phyloP scores from a whole-genome alignment of 805 yeast genomes.

The Saccharomycopsis microspora region DNA sequence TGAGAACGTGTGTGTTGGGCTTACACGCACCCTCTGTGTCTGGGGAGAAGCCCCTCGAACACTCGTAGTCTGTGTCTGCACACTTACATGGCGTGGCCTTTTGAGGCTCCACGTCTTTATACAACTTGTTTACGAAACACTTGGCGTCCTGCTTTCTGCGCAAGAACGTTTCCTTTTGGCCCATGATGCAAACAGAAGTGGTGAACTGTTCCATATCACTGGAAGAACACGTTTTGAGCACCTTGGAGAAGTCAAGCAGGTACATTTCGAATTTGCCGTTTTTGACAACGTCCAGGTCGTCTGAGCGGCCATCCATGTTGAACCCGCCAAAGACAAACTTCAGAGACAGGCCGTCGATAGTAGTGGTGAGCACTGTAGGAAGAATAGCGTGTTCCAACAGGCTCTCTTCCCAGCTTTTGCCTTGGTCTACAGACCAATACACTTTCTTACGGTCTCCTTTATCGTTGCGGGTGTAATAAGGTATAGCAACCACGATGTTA shows the following conservation, averaged over 20 bases:
- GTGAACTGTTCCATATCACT: conserved; percentile 55
- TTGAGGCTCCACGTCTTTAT: conserved; percentile 31
- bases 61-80: conserved; percentile 56
- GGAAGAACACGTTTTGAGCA: conserved; percentile 35
- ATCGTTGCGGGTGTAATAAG: conserved; percentile 26
- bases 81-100: conserved; percentile 52
- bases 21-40: conserved; percentile 36
- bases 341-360: conserved; percentile 60
- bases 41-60: conserved; percentile 40
- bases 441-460: conserved; percentile 19
- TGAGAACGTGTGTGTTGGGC: conserved; percentile 22
- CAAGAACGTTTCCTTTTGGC: conserved; percentile 49
- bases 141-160: conserved; percentile 56
- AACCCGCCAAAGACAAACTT: conserved; percentile 42
- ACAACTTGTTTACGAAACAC: conserved; percentile 45
- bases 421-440: conserved; percentile 62
- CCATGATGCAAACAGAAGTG: conserved; percentile 46
- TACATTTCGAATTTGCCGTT: conserved; percentile 17
- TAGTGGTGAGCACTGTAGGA: conserved; percentile 38
- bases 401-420: conserved; percentile 46
- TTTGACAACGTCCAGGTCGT: not conserved
- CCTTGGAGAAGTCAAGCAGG: conserved; percentile 43
- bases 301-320: conserved; percentile 8
- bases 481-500: conserved; percentile 55
- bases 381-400: conserved; percentile 33